Base-by-base conservation (phyloP, 1,139 yeast genomes). In the Blastobotrys petasosporus region DNA sequence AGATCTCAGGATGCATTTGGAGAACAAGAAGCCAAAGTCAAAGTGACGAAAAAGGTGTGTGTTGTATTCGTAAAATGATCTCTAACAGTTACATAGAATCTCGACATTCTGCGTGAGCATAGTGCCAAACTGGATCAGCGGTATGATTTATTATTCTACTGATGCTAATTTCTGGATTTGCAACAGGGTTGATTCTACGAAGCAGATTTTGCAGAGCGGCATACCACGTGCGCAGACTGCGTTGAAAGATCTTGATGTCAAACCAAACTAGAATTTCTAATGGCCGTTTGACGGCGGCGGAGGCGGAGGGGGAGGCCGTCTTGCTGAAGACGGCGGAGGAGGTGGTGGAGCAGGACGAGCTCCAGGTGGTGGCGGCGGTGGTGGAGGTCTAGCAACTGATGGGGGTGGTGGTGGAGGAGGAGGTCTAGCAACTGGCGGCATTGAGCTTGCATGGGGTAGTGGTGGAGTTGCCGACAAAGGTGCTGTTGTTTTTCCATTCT, bases 181-280 rank as follows among this genome's bases (percentile, higher is more conserved):
- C 20, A n/a, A 17, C 28, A 56, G 59, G 36, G 47, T 55, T 1
- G 61, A 55, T 16, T 15, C 42, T 2, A 44, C 55, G 6, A 51
- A 48, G 39, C 47, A 46, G 29, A 41, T 39, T n/a, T 44, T 58
- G 31, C 57, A 56, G 37, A 46, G 51, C 9, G 39, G 52, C 7
- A 45, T 55, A 7, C 60, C 62, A 3, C 46, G 56, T 11, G 52
- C 60, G 8, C 50, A 55, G 20, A 54, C 57, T n/a, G 59, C 60
- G 2, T 39, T 45, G 16, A 32, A 41, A 28, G 42, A 44, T 23
- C 36, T 43, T 12, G 37, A 39, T 15, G 28, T 35, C 9, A 40
- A 42, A 29, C 32, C 35, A 17, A 33, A 38, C 13, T 32, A 37
- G 28, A 8, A 25, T 33, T 13, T 15, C n/a, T 33, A 15, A 4